These are phyloP conservation scores for Eucalyptus camaldulensis DNA, from an alignment of 345 rosid species.

Conservation along the genomic window DNA sequence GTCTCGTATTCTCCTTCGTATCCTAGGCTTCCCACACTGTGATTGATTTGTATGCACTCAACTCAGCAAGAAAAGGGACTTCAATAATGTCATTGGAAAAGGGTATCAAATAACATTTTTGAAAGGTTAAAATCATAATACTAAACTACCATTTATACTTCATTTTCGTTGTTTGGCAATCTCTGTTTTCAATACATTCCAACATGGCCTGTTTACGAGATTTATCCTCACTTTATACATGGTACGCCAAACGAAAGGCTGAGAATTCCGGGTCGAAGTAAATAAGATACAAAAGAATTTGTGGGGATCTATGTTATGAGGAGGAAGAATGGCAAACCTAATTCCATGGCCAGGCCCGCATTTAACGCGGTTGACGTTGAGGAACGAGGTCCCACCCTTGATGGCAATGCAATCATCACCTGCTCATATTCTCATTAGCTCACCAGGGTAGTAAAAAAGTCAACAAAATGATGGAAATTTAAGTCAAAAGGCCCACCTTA, in stretches of 20 bases:
- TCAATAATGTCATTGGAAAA: background rate
- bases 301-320: background rate
- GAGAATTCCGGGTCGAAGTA: background rate
- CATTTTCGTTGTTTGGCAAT: background rate
- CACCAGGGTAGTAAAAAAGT: background rate
- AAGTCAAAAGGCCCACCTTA: background rate
- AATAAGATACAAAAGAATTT: background rate
- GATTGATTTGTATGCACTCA: background rate
- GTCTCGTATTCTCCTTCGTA: background rate
- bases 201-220: background rate
- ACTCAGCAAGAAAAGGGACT: background rate
- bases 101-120: background rate
- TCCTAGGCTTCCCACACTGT: conserved; percentile 17
- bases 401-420: conserved; percentile 28
- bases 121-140: background rate
- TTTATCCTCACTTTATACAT: background rate
- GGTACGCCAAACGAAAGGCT: background rate
- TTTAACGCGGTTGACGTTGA: background rate
- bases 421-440: background rate
- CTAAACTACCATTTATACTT: background rate
- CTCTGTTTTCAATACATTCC: background rate
- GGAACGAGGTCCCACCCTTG: background rate
- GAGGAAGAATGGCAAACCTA: background rate
- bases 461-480: background rate
- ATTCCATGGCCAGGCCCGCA: conserved; percentile 33